A percentile compares a stretch with the other conserved stretches of the same genome.
These are phyloP conservation scores for Xeromyces bisporus DNA, from an alignment of 495 filamentous ascomycete species.

Conservation along the genomic window DNA sequence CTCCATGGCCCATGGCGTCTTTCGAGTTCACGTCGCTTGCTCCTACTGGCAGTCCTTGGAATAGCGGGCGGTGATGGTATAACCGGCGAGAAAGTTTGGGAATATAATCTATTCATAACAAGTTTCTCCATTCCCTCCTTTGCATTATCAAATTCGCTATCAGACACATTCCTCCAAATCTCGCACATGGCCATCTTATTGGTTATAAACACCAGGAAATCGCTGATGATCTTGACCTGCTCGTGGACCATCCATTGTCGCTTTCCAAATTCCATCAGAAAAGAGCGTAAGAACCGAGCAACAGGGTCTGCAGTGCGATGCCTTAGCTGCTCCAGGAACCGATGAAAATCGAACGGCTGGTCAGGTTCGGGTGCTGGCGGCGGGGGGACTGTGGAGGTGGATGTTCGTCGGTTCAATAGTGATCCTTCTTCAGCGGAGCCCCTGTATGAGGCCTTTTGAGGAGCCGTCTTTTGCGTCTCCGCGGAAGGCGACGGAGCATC, in stretches of 20 bases:
- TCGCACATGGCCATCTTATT: conserved; percentile 99
- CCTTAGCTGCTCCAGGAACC: conserved; percentile 86
- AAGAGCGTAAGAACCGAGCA: conserved; percentile 85
- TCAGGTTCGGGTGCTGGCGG: conserved; percentile 79
- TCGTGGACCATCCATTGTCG: conserved; percentile 99
- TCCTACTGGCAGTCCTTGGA: conserved; percentile 41
- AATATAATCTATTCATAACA: conserved; percentile 95
- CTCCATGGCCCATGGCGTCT: conserved; percentile 62
- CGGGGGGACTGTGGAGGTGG: conserved; percentile 38
- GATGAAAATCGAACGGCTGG: conserved; percentile 92
- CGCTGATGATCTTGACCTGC: conserved; percentile 94
- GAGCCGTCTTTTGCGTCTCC: conserved; percentile 10
- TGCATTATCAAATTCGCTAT: conserved; percentile 96
- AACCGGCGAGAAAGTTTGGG: conserved; percentile 88
- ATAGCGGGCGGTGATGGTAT: conserved; percentile 70
- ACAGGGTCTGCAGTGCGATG: conserved; percentile 94
- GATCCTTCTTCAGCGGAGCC: conserved; percentile 20
- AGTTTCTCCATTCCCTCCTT: conserved; percentile 99
- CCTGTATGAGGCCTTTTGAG: conserved; percentile 10
- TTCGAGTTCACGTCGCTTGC: conserved; percentile 50
- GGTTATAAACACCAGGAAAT: conserved; percentile 94
- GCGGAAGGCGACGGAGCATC: conserved; percentile 6
- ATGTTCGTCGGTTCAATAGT: conserved; percentile 24
- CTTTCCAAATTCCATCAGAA: conserved; percentile 88
- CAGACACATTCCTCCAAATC: conserved; percentile 88